phyloP scores from a whole-genome alignment of 345 rosid genomes.

The Toxicodendron radicans region DNA sequence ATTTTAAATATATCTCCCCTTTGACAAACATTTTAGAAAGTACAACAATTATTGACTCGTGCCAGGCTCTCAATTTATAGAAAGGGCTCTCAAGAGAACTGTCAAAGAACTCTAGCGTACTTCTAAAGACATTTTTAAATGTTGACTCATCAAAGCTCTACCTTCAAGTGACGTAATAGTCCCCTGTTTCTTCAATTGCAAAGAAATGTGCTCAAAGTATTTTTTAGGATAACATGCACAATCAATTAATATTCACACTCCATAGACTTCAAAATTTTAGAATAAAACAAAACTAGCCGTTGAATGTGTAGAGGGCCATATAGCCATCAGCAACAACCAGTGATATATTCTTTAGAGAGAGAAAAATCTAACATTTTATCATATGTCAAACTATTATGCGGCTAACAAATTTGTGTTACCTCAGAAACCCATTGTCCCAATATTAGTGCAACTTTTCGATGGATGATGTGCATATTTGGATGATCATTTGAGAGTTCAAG shows the following conservation, averaged over 20 bases:
- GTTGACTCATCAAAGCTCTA: background rate
- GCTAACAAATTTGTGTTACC: constrained; percentile 44
- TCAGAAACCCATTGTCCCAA: constrained; percentile 99
- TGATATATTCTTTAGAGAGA: background rate
- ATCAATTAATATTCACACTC: background rate
- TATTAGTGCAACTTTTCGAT: constrained; percentile 88
- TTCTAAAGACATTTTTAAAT: background rate
- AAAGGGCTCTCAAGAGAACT: background rate
- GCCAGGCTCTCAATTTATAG: background rate
- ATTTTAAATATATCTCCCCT: background rate
- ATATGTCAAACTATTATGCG: background rate
- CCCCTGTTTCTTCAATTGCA: background rate
- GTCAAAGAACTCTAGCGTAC: constrained; percentile 7
- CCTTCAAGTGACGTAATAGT: background rate
- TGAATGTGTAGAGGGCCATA: background rate
- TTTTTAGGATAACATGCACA: background rate
- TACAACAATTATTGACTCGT: background rate
- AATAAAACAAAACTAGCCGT: background rate
- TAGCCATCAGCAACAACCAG: background rate
- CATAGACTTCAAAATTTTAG: background rate
- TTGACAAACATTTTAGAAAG: background rate
- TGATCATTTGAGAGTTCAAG: constrained; percentile 87
- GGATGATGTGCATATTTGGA: constrained; percentile 89
- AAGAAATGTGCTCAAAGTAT: background rate
- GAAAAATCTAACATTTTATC: background rate